phyloP scores from a whole-genome alignment of 2,329 filamentous ascomycete genomes.

The Plenodomus tracheiphilus region DNA sequence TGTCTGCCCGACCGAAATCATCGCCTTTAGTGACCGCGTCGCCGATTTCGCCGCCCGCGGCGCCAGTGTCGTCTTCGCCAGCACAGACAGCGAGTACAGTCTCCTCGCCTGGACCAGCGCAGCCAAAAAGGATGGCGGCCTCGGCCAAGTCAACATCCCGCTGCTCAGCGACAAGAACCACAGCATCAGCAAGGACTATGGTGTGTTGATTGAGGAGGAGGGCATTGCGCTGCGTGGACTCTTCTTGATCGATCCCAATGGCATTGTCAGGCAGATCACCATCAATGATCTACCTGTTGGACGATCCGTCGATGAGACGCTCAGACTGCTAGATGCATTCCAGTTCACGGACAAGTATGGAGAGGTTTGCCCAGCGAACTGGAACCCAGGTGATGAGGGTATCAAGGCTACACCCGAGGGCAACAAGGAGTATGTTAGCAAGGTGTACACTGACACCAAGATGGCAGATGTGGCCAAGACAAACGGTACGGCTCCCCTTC shows the following conservation, averaged over 20 bases:
- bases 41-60: constrained; percentile 62
- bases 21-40: constrained; percentile 66
- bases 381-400: constrained; percentile 46
- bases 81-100: constrained; percentile 64
- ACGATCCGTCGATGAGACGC: constrained; percentile 65
- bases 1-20: constrained; percentile 68
- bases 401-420: constrained; percentile 48
- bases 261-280: constrained; percentile 63
- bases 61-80: constrained; percentile 63
- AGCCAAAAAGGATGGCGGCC: constrained; percentile 63
- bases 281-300: constrained; percentile 69
- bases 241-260: constrained; percentile 69
- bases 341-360: constrained; percentile 51
- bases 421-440: constrained; percentile 44
- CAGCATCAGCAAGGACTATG: constrained; percentile 63
- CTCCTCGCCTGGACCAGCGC: constrained; percentile 62
- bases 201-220: constrained; percentile 66
- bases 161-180: constrained; percentile 66
- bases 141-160: constrained; percentile 64
- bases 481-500: constrained; percentile 28
- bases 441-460: constrained; percentile 41
- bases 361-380: constrained; percentile 50
- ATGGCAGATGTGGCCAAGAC: constrained; percentile 35
- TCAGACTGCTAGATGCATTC: constrained; percentile 59
- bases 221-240: constrained; percentile 66